Base-by-base conservation (phyloP, 306 rosid species). In the Trifolium subterraneum region DNA sequence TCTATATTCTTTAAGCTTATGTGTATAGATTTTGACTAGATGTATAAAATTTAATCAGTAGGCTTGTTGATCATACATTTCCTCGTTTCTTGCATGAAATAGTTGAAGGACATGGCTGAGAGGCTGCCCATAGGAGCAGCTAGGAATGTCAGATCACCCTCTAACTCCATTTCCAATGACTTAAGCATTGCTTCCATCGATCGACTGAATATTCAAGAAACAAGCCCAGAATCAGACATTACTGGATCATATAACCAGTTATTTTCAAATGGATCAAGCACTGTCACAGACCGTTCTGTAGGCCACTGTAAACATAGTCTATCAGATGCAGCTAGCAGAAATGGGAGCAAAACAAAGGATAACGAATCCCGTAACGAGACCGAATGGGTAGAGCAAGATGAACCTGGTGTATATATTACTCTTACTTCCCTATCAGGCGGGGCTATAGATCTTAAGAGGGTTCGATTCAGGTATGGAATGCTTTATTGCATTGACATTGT, bases 31-130 rank as follows among this genome's bases (percentile, higher is more conserved):
- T 59, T 51, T 10, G 69, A 14, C 14, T 31, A 35, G 61, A 38
- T 48, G 45, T 64, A 20, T 74, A 35, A 22, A 27, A 48, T n/a
- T 36, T 64, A 64, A 35, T 20, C 7, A 63, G 39, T 52, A 71
- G 80, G 51, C 68, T 55, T 25, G 65, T 19, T 84, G 70, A 78
- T 70, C 68, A 39, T 50, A 18, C 35, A 1, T 44, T 41, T 25
- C n/a, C 68, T 64, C 74, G 61, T 69, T 75, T 73, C 48, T 63
- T 76, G 31, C 77, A 68, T 70, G 47, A 68, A 79, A 71, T 81
- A 94, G 98, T 86, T 91, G 87, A 94, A 94, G 86, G 97, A 91
- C 78, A 86, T 94, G 98, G 98, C 98, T 76, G 98, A 91, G 86
- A 83, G 94, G 84, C 87, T 91, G 56, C 98, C 98, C 63, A 85